Percentiles rank a stretch among this genome's conserved stretches.
Conservation (phyloP, 345 rosid genomes). For the Syzygium grande region DNA sequence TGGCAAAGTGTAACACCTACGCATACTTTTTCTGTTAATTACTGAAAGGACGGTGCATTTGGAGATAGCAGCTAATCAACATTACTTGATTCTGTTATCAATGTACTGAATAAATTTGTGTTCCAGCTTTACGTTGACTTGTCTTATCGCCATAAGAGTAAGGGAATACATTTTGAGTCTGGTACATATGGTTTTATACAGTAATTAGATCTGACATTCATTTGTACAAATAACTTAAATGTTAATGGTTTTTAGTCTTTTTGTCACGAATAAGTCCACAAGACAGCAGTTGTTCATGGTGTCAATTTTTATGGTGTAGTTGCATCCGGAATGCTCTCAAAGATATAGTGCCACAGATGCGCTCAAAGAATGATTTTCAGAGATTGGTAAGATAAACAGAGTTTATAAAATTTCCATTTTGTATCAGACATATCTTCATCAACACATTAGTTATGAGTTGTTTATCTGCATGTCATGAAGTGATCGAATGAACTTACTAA, state of each 20-base stretch:
- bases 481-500: neutral
- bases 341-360: neutral
- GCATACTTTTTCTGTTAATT: too few species aligned
- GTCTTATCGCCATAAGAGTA: too few species aligned
- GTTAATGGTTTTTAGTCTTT: too few species aligned
- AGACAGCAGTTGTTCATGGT: neutral
- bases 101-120: neutral
- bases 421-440: neutral
- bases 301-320: neutral
- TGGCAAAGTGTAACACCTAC: neutral
- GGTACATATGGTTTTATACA: too few species aligned
- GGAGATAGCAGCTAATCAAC: neutral
- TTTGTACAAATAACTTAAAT: too few species aligned
- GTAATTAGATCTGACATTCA: neutral
- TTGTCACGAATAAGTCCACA: neutral
- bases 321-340: neutral
- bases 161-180: neutral
- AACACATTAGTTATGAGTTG: neutral
- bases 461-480: neutral
- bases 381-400: neutral
- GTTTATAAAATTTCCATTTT: neutral
- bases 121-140: neutral
- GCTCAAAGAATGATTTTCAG: neutral
- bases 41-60: neutral
- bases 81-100: neutral